phyloP scores from a whole-genome alignment of 2,329 filamentous ascomycete genomes.

The Colletotrichum australisinense region DNA sequence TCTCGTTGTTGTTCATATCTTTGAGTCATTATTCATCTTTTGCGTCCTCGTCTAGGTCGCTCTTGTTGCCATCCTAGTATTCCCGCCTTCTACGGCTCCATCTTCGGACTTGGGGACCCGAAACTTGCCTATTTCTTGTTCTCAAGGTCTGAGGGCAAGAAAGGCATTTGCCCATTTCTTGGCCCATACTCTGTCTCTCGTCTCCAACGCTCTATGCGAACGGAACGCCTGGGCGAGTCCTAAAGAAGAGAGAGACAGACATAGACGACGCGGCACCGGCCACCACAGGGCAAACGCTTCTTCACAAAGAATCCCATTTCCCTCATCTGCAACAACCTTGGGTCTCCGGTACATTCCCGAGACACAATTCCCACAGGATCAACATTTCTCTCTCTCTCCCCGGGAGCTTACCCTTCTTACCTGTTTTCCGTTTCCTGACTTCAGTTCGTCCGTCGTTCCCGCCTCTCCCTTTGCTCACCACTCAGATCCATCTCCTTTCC shows the following conservation, averaged over 20 bases:
- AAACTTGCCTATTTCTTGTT: conserved; percentile 1
- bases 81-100: conserved; percentile 1
- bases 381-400: conserved; percentile 14
- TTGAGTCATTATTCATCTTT: conserved; percentile 18
- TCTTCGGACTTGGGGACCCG: conserved; percentile 26
- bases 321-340: conserved; percentile 34
- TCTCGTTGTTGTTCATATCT: conserved; percentile 12
- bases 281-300: conserved; percentile 31
- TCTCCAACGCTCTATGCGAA: conserved; percentile 21
- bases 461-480: conserved; percentile 22
- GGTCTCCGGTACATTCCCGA: conserved; percentile 53
- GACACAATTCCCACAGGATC: conserved; percentile 42
- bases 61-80: background rate
- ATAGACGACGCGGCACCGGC: background rate
- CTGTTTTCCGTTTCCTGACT: conserved; percentile 12
- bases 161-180: background rate
- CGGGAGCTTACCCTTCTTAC: conserved; percentile 9
- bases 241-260: background rate
- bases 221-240: background rate
- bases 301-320: conserved; percentile 29
- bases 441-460: conserved; percentile 7
- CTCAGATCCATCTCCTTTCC: background rate
- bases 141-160: background rate
- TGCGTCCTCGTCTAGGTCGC: conserved; percentile 2
- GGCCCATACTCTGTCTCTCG: background rate